phyloP scores from a whole-genome alignment of 192 early-diverging fungal species.

The Coemansia sp. region DNA sequence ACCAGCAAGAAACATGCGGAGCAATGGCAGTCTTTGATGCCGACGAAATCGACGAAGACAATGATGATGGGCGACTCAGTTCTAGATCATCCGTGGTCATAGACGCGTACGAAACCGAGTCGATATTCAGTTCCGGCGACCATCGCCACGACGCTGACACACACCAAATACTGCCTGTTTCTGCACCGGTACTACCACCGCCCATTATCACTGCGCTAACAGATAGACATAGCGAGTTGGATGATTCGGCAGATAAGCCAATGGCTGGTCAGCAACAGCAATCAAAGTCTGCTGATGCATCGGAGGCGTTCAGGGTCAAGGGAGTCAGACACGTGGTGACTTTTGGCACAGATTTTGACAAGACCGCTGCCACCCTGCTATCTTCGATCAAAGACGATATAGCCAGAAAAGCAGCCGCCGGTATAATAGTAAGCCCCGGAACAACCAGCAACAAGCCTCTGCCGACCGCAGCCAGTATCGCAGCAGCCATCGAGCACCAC shows the following conservation, averaged over 20 bases:
- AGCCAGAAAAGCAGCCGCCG: slow-evolving; percentile 25
- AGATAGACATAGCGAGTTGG: background rate
- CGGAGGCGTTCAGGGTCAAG: slow-evolving; percentile 41
- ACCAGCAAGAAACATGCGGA: background rate
- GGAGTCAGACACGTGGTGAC: slow-evolving; percentile 52
- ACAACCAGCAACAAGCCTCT: slow-evolving; percentile 2
- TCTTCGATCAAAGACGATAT: slow-evolving; percentile 55
- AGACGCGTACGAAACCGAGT: slow-evolving; percentile 41
- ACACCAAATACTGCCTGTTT: background rate
- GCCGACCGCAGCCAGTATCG: slow-evolving; percentile 27
- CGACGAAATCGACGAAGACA: slow-evolving; percentile 19
- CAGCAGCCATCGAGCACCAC: slow-evolving; percentile 51
- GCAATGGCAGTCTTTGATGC: slow-evolving; percentile 28
- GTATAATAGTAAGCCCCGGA: background rate
- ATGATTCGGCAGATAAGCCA: background rate
- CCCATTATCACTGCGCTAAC: background rate
- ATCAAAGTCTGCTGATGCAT: slow-evolving; percentile 13
- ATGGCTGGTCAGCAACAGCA: slow-evolving; percentile 1
- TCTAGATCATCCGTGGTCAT: slow-evolving; percentile 19
- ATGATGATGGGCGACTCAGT: background rate
- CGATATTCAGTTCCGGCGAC: slow-evolving; percentile 10
- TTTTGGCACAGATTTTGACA: slow-evolving; percentile 49
- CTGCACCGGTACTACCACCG: background rate
- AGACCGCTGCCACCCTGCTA: slow-evolving; percentile 46
- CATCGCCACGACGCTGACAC: background rate